Evolutionary conservation across 169 alveolate genomes (phyloP), one percentile per base, ranked within the genome.

Genomic region (Eimeria maxima): DNA sequence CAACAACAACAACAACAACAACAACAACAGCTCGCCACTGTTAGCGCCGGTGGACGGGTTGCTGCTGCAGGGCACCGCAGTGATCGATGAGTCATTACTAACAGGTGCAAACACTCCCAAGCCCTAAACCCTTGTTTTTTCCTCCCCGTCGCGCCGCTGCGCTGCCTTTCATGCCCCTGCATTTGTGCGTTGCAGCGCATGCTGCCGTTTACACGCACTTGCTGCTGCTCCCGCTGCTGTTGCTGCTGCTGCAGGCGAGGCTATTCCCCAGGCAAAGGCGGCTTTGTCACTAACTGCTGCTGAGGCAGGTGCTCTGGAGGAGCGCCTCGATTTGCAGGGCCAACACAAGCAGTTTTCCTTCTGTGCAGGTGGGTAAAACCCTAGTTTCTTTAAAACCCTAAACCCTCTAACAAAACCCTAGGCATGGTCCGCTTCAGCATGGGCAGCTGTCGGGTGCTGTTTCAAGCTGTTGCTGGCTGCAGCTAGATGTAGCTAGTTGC

Each of bases 261-360:
- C 99, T 22, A 90, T 98, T 18, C 99, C 99, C 5, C 97, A 97
- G 96, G 96, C 97, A 80, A 98, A 98, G 90, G 96, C 97, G 24
- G 96, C 96, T 22, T 65, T 90, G 87, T 76, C 87, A 24, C 65
- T 76, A 3, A 93, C 96, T 18, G 97, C 94, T 63, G 96, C 86
- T 55, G 65, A 67, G 50, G 96, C 42, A 42, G 97, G 57, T n/a
- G 93, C 93, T 27, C 84, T 57, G 14, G 83, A 20, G 22, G 71
- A 53, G 89, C 71, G 88, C 53, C 63, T 89, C 18, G 91, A 83
- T 11, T 33, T 5, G 60, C 84, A 73, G 53, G 90, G 78, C 89
- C 81, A 95, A 86, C 57, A 95, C 87, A 69, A 53, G 33, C 55
- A 53, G 42, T 91, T 44, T 55, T 44, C 57, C 67, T 73, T 60